These are phyloP conservation scores for Candida ulmi DNA, from an alignment of 805 yeast genomes.

Conservation along the genomic window DNA sequence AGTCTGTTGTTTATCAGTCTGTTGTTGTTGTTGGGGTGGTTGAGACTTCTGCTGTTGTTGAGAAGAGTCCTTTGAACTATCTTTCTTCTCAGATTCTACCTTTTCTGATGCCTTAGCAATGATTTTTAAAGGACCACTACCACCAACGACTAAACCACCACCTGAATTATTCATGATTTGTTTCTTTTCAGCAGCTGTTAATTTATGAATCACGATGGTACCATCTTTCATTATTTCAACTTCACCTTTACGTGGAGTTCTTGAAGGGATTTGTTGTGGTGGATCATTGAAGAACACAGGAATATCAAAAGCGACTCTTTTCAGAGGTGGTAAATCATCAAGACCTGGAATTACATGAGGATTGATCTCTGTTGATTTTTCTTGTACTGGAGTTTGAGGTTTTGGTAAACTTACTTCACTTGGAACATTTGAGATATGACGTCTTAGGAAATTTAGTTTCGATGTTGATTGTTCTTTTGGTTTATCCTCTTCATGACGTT, in stretches of 20 bases:
- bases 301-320: constrained; percentile 71
- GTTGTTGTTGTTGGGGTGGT: too few species aligned
- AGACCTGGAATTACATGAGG: constrained; percentile 32
- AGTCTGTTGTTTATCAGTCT: too few species aligned
- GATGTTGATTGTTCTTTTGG: constrained; percentile 6
- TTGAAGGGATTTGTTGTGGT: constrained; percentile 89
- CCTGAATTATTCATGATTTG: constrained; percentile 40
- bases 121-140: constrained; percentile 59
- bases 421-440: constrained; percentile 4
- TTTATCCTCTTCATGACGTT: constrained; percentile 2
- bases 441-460: constrained; percentile 9
- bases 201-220: constrained; percentile 44
- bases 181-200: constrained; percentile 48
- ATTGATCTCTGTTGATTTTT: neutral
- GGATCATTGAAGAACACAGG: constrained; percentile 79
- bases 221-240: constrained; percentile 60
- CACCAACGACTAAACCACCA: constrained; percentile 75
- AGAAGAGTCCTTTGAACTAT: too few species aligned
- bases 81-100: too few species aligned
- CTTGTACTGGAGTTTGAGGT: constrained; percentile 7
- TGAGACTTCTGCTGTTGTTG: too few species aligned
- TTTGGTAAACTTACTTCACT: constrained; percentile 5
- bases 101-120: constrained; percentile 15
- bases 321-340: constrained; percentile 36
- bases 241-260: constrained; percentile 79